Conservation (phyloP, 176 grass and related monocot species). For the Rhipidocladum racemiflorum region DNA sequence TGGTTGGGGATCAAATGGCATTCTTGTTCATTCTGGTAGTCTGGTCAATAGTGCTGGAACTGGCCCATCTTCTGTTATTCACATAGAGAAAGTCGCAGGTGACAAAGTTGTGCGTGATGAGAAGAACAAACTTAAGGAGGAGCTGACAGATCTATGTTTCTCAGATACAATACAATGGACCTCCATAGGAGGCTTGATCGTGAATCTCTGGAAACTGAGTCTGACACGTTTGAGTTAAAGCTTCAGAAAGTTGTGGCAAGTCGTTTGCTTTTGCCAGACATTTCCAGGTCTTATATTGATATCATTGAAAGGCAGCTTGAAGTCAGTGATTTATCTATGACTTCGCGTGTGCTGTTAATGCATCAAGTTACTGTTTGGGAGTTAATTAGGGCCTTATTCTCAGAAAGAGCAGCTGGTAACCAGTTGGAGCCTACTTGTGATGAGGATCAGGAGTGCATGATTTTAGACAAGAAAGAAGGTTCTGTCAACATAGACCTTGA, state of each 20-base stretch:
- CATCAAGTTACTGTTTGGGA: constrained; percentile 88
- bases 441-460: constrained; percentile 70
- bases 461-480: constrained; percentile 75
- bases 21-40: constrained; percentile 85
- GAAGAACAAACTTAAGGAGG: constrained; percentile 53
- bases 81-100: constrained; percentile 69
- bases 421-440: constrained; percentile 39
- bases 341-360: constrained; percentile 66
- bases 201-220: constrained; percentile 47
- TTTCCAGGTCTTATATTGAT: constrained; percentile 75
- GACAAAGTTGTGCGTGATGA: constrained; percentile 69
- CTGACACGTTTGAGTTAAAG: constrained; percentile 56
- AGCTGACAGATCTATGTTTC: constrained; percentile 71
- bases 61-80: constrained; percentile 75
- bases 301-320: constrained; percentile 81
- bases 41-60: constrained; percentile 46
- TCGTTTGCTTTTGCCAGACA: constrained; percentile 64
- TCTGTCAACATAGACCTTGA: constrained; percentile 64
- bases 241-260: constrained; percentile 69
- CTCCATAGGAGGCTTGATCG: constrained; percentile 67
- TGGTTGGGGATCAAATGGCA: constrained; percentile 89
- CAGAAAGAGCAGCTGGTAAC: constrained; percentile 47
- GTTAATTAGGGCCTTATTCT: constrained; percentile 84
- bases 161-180: constrained; percentile 51
- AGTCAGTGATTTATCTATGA: constrained; percentile 55